These are phyloP conservation scores for Botryotinia convoluta DNA, from an alignment of 2,329 filamentous ascomycete species.

Conservation along the genomic window DNA sequence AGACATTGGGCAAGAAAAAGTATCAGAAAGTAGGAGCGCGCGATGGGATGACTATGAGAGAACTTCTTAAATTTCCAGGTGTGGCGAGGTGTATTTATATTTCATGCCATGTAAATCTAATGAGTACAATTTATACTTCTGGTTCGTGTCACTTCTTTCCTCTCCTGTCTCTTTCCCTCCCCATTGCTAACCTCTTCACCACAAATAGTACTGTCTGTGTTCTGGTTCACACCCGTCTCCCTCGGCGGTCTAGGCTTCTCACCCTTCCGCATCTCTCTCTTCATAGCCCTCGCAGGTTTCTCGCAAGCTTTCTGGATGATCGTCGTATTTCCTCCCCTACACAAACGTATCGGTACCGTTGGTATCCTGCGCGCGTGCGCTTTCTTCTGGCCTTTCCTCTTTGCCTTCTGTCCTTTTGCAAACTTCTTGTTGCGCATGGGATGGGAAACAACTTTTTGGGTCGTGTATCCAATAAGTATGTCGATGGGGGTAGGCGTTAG, in stretches of 20 bases:
- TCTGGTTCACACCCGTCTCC: constrained; percentile 60
- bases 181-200: neutral
- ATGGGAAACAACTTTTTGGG: constrained; percentile 39
- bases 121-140: constrained; percentile 71
- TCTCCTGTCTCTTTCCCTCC: neutral
- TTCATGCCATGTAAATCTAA: constrained; percentile 64
- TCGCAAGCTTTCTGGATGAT: constrained; percentile 72
- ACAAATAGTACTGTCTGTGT: constrained; percentile 56
- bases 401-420: constrained; percentile 51
- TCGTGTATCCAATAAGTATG: constrained; percentile 45
- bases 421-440: constrained; percentile 54
- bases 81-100: constrained; percentile 64
- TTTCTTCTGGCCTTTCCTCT: constrained; percentile 62
- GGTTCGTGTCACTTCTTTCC: constrained; percentile 20
- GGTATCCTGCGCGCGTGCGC: constrained; percentile 60
- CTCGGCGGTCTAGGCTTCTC: constrained; percentile 66
- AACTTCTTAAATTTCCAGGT: constrained; percentile 61
- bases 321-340: constrained; percentile 65
- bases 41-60: constrained; percentile 45
- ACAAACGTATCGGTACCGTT: constrained; percentile 64
- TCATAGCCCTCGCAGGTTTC: constrained; percentile 62
- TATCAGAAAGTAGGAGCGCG: constrained; percentile 30
- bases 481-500: constrained; percentile 51
- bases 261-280: constrained; percentile 60
- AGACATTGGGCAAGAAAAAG: constrained; percentile 45